A percentile compares a stretch with the other conserved stretches of the same genome.
Evolutionary conservation across 345 rosid species (phyloP).

Genomic region (Gossypium stocksii): DNA sequence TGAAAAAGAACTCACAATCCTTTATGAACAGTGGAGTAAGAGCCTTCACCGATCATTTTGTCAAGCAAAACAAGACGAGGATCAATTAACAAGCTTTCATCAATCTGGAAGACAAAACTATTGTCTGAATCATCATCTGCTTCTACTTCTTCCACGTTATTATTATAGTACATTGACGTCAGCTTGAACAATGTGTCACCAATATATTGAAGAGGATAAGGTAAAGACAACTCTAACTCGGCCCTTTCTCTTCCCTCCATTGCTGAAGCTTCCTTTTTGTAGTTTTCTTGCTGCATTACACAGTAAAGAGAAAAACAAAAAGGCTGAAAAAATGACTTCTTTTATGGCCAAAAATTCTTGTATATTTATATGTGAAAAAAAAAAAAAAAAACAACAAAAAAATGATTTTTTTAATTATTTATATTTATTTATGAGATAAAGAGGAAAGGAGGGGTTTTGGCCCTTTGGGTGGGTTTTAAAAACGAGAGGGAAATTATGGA

Average conservation of each 20-base stretch:
- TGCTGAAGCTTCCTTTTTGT: conserved; percentile 10
- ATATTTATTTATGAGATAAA: not conserved
- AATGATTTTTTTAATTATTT: not conserved
- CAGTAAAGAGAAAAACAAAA: not conserved
- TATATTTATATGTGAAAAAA: not conserved
- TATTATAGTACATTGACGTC: conserved; percentile 3
- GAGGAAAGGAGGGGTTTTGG: not conserved
- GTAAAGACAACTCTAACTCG: not conserved
- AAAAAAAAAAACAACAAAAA: not conserved
- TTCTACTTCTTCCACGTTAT: conserved; percentile 13
- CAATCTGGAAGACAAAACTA: conserved; percentile 34
- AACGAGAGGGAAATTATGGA: conserved; percentile 2
- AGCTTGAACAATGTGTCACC: not conserved
- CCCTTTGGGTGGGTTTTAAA: not conserved
- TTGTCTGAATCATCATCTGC: conserved; percentile 14
- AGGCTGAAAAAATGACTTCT: not conserved
- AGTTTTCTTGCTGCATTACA: conserved; percentile 8
- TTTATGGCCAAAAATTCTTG: not conserved
- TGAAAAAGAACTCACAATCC: conserved; percentile 42
- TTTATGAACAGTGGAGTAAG: conserved; percentile 35
- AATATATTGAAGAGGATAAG: not conserved
- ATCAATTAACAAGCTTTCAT: conserved; percentile 36
- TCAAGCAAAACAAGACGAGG: conserved; percentile 24
- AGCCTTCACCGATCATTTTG: conserved; percentile 52
- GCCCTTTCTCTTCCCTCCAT: not conserved